Conservation (phyloP, 2,329 filamentous ascomycete genomes). For the Curvularia sp. region DNA sequence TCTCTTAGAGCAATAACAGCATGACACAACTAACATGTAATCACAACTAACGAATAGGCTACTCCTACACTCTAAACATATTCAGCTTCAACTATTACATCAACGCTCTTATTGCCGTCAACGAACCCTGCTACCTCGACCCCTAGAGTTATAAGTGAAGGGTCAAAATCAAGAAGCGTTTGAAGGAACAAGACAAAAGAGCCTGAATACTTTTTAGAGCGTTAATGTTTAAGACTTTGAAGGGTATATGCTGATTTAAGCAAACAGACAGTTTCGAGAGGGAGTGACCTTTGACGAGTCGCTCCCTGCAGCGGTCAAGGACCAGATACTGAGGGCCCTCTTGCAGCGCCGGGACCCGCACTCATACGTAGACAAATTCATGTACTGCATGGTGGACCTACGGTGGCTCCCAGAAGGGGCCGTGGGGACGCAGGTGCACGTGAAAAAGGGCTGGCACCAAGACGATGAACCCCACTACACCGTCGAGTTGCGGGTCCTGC, state of each 20-base stretch:
- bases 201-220: neutral
- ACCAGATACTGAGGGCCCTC: neutral
- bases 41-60: neutral
- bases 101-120: neutral
- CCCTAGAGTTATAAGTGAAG: neutral
- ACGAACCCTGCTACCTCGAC: neutral
- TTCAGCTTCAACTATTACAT: neutral
- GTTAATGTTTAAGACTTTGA: neutral
- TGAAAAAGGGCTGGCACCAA: conserved; percentile 18
- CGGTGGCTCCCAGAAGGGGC: neutral
- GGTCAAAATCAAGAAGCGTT: neutral
- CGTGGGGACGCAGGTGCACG: conserved; percentile 9
- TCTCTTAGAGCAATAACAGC: neutral
- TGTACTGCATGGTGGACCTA: neutral
- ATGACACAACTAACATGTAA: neutral
- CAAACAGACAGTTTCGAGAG: neutral
- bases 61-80: neutral
- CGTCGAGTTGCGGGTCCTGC: conserved; percentile 8
- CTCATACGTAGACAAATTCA: conserved; percentile 8
- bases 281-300: neutral
- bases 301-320: too few relatives aligned
- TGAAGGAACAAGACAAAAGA: neutral
- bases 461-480: conserved; percentile 10
- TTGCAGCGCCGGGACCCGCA: neutral
- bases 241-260: neutral